Evolutionary conservation across 768 basidiomycete species (phyloP).

Genomic region (Favolaschia claudopus): DNA sequence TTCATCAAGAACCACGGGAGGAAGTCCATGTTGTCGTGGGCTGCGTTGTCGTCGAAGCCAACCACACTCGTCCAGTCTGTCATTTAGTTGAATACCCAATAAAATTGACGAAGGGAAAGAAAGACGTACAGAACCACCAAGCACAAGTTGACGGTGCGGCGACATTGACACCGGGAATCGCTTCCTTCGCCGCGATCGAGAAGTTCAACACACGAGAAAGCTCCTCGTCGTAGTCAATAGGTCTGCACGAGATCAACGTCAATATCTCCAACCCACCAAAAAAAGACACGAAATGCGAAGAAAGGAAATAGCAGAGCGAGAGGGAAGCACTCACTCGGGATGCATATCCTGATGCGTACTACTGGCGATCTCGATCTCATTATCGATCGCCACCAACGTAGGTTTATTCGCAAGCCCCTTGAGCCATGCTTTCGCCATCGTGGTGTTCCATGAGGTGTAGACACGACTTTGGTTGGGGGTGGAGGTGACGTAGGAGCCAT

Average conservation of each 20-base stretch:
- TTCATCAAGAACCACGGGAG: conserved; percentile 62
- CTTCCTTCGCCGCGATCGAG: conserved; percentile 34
- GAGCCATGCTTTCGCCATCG: conserved; percentile 53
- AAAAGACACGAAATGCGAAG: background rate
- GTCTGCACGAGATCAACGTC: no score
- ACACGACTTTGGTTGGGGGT: conserved; percentile 45
- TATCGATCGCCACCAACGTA: conserved; percentile 56
- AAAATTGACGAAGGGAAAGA: background rate
- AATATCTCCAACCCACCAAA: no score
- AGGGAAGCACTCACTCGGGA: conserved; percentile 49
- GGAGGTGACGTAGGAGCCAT: conserved; percentile 54
- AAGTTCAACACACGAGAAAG: conserved; percentile 52
- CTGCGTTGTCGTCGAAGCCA: conserved; percentile 56
- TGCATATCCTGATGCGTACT: conserved; percentile 67
- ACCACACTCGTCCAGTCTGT: conserved; percentile 61
- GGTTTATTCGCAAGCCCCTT: conserved; percentile 56
- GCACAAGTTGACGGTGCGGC: conserved; percentile 27
- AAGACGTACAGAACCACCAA: conserved; percentile 27
- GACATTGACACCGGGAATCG: conserved; percentile 22
- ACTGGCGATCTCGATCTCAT: conserved; percentile 64
- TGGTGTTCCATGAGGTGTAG: conserved; percentile 58
- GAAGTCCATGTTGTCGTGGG: conserved; percentile 61
- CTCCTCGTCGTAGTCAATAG: conserved; percentile 60
- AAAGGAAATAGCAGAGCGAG: background rate
- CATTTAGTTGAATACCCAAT: background rate